Evolutionary conservation across 2,329 filamentous ascomycete species (phyloP).

Genomic region (Huntiella moniliformis): DNA sequence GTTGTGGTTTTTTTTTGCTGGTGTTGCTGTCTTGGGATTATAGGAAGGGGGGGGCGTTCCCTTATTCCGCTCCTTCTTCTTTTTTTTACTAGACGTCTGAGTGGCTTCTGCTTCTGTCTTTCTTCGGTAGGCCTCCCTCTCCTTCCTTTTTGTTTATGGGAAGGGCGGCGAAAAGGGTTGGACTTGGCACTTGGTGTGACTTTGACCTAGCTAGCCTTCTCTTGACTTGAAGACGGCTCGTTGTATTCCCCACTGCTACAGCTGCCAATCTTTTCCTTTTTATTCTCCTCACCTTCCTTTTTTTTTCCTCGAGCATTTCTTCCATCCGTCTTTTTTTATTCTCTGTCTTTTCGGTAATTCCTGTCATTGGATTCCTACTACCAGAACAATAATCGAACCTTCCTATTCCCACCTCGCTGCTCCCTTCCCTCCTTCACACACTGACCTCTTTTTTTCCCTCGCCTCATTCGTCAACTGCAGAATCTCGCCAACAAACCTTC

Average conservation of each 20-base stretch:
- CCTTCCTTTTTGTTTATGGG: background rate
- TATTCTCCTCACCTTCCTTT: background rate
- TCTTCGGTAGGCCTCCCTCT: background rate
- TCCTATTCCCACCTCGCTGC: background rate
- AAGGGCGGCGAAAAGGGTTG: too few species aligned
- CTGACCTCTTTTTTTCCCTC: background rate
- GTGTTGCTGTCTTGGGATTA: too few species aligned
- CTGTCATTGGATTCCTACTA: constrained; percentile 1
- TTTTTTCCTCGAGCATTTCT: background rate
- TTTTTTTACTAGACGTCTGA: constrained; percentile 11
- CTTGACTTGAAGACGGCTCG: too few species aligned
- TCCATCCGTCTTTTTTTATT: background rate
- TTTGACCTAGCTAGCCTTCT: too few species aligned
- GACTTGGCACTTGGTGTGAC: too few species aligned
- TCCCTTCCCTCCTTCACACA: background rate
- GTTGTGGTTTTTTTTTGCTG: too few species aligned
- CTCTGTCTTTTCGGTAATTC: background rate
- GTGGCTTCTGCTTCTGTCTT: background rate
- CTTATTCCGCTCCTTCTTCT: constrained; percentile 12
- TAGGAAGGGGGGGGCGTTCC: too few species aligned
- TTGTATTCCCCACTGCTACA: background rate
- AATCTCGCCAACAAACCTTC: background rate
- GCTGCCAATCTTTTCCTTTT: background rate
- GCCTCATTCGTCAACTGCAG: constrained; percentile 2
- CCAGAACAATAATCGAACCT: background rate